Base-by-base conservation (phyloP, 352 stramenopile genomes). In the Phytophthora litchii region DNA sequence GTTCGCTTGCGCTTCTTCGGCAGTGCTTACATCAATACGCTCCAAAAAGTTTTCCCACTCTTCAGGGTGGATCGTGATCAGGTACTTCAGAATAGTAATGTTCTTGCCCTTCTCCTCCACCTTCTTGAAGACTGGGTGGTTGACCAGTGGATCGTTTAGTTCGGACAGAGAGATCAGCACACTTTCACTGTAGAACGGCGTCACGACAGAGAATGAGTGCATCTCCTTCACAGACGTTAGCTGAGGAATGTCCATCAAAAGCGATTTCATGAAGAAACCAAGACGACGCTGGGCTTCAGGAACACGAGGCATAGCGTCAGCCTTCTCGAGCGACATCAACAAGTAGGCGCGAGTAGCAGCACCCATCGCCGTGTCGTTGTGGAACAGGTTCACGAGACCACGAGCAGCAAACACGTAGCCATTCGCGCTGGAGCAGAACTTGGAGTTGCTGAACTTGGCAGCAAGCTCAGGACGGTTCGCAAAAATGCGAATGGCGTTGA, bases 41-140 rank as follows among this genome's bases (percentile, higher is more conserved):
- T 90, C 83, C 23, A 92, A 64, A 37, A 92, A 92, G 49, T 92
- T 92, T 13, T 88, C 74, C 83, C 83, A 92, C 45, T 92, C 83
- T 44, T 88, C 80, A 0, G 74, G 76, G 59, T 92, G 80, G 43
- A 92, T 90, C 8, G 73, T 92, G 31, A 86, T 87, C 23, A 92
- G 54, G 36, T 92, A 92, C 63, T 89, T 90, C 5, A 92, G 61
- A 74, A 92, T 92, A 0, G 83, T 92, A 27, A 92, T 74, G 60
- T 92, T 90, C 57, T 90, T 90, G 32, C 80, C 83, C 35, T 76
- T 74, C 54, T 92, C 80, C 56, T 90, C 83, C n/a, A 86, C 80
- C 40, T 73, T 85, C 48, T 84, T 51, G 43, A 92, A 92, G 11
- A 90, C 72, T 1, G 83, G 79, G 57, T 92, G 80, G 50, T 90